Conservation (phyloP, 2,329 filamentous ascomycete species). For the Penicillium italicum region DNA sequence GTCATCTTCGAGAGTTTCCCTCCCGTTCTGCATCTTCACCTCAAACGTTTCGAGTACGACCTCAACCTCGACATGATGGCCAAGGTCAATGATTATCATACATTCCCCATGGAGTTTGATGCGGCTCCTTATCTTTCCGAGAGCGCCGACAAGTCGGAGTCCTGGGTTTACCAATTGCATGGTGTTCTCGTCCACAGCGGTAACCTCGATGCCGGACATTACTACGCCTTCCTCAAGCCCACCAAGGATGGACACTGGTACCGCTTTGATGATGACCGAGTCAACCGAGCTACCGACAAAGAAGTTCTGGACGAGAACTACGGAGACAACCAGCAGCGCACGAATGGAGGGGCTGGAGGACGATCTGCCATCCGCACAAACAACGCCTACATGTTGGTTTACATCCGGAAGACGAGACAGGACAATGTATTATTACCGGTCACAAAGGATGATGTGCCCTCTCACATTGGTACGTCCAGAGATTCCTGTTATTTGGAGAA, state of each 20-base stretch:
- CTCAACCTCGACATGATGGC: slow-evolving; percentile 95
- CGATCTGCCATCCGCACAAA: slow-evolving; percentile 62
- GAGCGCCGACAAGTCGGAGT: slow-evolving; percentile 79
- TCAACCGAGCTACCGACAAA: slow-evolving; percentile 86
- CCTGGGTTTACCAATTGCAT: slow-evolving; percentile 89
- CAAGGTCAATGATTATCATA: slow-evolving; percentile 67
- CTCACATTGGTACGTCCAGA: slow-evolving; percentile 58
- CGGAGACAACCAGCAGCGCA: slow-evolving; percentile 73
- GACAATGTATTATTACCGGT: slow-evolving; percentile 77
- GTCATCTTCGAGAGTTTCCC: slow-evolving; percentile 97
- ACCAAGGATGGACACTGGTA: slow-evolving; percentile 92
- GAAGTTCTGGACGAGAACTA: slow-evolving; percentile 97
- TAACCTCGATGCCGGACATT: slow-evolving; percentile 94
- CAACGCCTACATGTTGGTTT: slow-evolving; percentile 99
- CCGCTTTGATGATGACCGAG: slow-evolving; percentile 94
- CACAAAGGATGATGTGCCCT: slow-evolving; percentile 71
- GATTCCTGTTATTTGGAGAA: background rate
- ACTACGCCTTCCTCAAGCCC: slow-evolving; percentile 95
- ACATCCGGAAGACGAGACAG: slow-evolving; percentile 82
- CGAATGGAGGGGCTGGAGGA: slow-evolving; percentile 55
- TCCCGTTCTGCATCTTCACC: slow-evolving; percentile 86
- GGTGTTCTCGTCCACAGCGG: slow-evolving; percentile 95
- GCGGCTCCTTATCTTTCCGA: slow-evolving; percentile 83
- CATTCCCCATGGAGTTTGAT: slow-evolving; percentile 50
- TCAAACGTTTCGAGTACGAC: slow-evolving; percentile 98